Percentiles rank a stretch among this genome's conserved stretches.
Conservation (phyloP, 805 yeast genomes). For the Saturnispora quitensis region DNA sequence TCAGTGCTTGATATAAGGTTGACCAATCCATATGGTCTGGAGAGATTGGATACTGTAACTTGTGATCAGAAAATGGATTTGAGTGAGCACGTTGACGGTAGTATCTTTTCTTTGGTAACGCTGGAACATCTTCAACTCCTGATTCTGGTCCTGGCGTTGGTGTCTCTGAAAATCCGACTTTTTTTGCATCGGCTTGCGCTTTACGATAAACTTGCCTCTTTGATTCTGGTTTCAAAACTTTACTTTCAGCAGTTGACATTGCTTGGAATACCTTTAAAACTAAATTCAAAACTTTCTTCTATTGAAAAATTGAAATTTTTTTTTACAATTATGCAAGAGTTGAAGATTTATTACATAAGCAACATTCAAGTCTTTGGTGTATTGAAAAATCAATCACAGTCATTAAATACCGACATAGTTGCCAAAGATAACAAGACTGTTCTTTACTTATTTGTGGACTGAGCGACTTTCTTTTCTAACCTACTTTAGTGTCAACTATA, state of each 20-base stretch:
- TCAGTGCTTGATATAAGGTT: constrained; percentile 56
- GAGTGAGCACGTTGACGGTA: constrained; percentile 97
- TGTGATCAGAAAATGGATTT: constrained; percentile 93
- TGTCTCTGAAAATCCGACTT: constrained; percentile 34
- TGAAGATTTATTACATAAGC: not conserved
- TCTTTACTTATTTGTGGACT: too few relatives aligned
- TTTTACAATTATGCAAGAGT: not conserved
- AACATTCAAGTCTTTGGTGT: not conserved
- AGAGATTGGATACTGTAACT: constrained; percentile 72
- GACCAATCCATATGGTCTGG: constrained; percentile 89
- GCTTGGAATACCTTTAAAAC: not conserved
- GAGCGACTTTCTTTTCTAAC: not conserved
- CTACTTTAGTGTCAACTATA: not conserved
- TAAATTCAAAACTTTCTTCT: not conserved
- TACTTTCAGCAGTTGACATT: constrained; percentile 4
- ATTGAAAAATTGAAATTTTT: not conserved
- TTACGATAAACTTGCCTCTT: constrained; percentile 24
- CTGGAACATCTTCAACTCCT: constrained; percentile 17
- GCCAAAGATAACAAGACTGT: not conserved
- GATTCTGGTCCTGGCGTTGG: constrained; percentile 10
- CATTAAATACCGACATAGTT: not conserved
- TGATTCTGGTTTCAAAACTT: constrained; percentile 4
- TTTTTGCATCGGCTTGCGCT: constrained; percentile 39
- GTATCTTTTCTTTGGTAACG: constrained; percentile 71
- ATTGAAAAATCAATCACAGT: too few relatives aligned